A percentile compares a stretch with the other conserved stretches of the same genome.
Evolutionary conservation across 495 filamentous ascomycete species (phyloP).

Genomic region (Penicillium verhagenii): DNA sequence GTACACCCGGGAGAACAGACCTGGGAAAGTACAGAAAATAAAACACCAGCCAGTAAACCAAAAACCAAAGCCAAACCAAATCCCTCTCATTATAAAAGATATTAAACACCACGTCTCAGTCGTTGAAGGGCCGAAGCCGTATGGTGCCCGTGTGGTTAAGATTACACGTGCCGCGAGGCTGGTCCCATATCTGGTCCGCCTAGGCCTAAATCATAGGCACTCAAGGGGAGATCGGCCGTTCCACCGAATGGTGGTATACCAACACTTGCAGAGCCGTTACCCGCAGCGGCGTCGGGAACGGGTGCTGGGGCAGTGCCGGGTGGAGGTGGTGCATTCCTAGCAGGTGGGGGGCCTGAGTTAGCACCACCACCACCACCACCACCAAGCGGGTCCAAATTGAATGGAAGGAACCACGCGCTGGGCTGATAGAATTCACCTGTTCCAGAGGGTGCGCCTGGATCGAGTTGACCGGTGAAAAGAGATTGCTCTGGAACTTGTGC

Average conservation of each 20-base stretch:
- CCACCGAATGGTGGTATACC: constrained; percentile 28
- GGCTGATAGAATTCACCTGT: constrained; percentile 49
- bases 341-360: not conserved
- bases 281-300: not conserved
- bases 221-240: constrained; percentile 26
- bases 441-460: constrained; percentile 41
- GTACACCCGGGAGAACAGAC: not conserved
- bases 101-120: constrained; percentile 18
- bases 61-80: not conserved
- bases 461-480: constrained; percentile 38
- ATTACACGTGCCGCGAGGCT: constrained; percentile 11
- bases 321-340: not conserved
- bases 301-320: constrained; percentile 18
- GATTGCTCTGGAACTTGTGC: constrained; percentile 20
- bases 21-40: not conserved
- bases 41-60: constrained; percentile 3
- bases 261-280: not conserved
- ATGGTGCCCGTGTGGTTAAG: not conserved
- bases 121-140: constrained; percentile 6
- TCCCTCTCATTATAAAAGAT: constrained; percentile 8
- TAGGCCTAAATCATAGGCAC: constrained; percentile 32
- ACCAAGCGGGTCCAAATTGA: constrained; percentile 74
- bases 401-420: constrained; percentile 93
- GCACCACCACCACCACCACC: not conserved
- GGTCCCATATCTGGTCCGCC: constrained; percentile 19